Conservation (phyloP, 1,284 basidiomycete genomes). For the Marasmius fiardii region DNA sequence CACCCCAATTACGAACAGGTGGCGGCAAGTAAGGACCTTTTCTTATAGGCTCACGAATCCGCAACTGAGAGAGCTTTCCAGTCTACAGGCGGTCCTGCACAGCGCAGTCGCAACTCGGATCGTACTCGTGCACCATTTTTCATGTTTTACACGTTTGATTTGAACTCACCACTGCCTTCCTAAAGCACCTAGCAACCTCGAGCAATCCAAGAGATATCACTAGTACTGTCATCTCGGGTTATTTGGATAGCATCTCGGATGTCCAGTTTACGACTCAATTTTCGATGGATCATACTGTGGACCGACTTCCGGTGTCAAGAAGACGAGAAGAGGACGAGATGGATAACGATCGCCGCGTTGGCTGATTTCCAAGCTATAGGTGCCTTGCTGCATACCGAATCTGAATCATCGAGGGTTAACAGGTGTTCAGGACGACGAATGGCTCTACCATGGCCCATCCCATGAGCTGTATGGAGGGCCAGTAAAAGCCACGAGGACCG, state of each 20-base stretch:
- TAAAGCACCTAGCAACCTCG: constrained; percentile 11
- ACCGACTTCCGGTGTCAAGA: neutral
- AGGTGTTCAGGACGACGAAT: too few relatives aligned
- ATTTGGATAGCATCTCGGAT: neutral
- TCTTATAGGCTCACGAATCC: neutral
- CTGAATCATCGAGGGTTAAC: too few relatives aligned
- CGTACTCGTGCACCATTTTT: constrained; percentile 16
- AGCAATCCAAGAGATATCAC: constrained; percentile 8
- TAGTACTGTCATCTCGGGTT: constrained; percentile 4
- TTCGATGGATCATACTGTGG: neutral
- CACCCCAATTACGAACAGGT: constrained; percentile 17
- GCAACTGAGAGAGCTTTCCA: neutral
- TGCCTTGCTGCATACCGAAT: too few relatives aligned
- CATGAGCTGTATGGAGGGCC: too few relatives aligned
- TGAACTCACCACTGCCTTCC: neutral
- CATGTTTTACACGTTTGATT: too few relatives aligned
- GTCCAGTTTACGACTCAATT: constrained; percentile 9
- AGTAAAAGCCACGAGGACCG: too few relatives aligned
- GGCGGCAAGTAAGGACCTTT: constrained; percentile 16
- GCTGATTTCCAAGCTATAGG: too few relatives aligned
- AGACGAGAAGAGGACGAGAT: too few relatives aligned
- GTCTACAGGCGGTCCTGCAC: constrained; percentile 19
- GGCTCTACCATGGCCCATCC: too few relatives aligned
- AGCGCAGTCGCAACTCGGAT: constrained; percentile 21
- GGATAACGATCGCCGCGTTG: too few relatives aligned